Base-by-base conservation (phyloP, 177 flowering plant genomes). In the Vitis hybrid region DNA sequence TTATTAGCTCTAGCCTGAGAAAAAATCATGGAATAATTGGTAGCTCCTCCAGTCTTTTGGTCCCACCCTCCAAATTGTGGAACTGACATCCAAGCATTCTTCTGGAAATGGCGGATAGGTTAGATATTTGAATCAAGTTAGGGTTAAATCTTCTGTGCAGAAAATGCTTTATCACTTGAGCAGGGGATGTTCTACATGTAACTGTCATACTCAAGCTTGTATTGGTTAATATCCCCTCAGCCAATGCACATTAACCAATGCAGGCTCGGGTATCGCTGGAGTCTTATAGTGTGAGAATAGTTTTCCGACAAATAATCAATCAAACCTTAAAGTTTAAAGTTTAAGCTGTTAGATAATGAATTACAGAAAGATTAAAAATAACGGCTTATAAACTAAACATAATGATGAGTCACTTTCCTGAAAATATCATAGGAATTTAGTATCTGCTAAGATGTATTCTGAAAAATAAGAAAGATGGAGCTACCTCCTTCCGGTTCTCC, bases 51-150 rank as follows among this genome's bases (percentile, higher is more conserved):
- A 4, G 68, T 65, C 65, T 84, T 85, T 0, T 80, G 73, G 64
- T 91, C 91, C 97, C 97, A 91, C 64, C 81, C 94, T 69, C 97
- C 97, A 68, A 91, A 91, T 72, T 85, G 84, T 20, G 97, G 97
- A 9, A 91, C 90, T 10, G 94, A 53, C 72, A 21, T 79, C 82
- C 82, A 74, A 7, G 21, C 70, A 64, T 73, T 68, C 11, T 76
- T 72, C 83, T 81, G 81, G 7, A 58, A 24, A 53, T n/a, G 4
- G 27, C n/a, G 21, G 30, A 2, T 18, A 4, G 15, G 14, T 70
- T 32, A 5, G 41, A 32, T 32, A 5, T 32, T 32, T 3, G 41
- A 32, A 5, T 4, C 21, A 46, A 65, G 21, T 64, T 21, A 46
- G 41, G 41, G 41, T 32, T 32, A 32, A 32, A 32, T 32, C 41